Percentiles rank a stretch among this genome's conserved stretches.
Conservation (phyloP, 306 rosid genomes). For the Cucurbita argyrosperma region DNA sequence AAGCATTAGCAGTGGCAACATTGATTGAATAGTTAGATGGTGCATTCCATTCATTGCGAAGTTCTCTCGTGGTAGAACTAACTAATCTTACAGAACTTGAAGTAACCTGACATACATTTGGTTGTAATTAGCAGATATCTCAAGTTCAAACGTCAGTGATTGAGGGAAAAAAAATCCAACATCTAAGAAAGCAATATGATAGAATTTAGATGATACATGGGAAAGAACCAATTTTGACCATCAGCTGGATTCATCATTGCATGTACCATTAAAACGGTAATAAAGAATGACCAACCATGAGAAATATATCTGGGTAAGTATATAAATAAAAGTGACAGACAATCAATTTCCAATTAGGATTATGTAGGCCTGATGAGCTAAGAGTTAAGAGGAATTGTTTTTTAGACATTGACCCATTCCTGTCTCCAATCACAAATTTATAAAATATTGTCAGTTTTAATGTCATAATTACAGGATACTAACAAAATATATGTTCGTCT, state of each 20-base stretch:
- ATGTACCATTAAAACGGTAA: not conserved
- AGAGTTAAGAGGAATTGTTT: not conserved
- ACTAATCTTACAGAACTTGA: conserved; percentile 74
- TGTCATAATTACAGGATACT: no score
- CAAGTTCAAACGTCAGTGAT: not conserved
- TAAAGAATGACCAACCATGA: not conserved
- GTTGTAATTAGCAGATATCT: conserved; percentile 8
- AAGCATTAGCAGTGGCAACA: conserved; percentile 90
- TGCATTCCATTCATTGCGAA: conserved; percentile 69
- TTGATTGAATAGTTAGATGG: conserved; percentile 73
- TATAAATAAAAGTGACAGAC: not conserved
- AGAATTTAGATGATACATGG: not conserved
- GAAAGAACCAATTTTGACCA: not conserved
- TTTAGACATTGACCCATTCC: not conserved
- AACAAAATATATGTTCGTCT: no score
- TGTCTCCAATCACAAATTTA: not conserved
- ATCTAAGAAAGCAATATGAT: not conserved
- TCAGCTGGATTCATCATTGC: not conserved
- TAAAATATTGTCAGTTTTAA: not conserved
- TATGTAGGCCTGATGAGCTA: not conserved
- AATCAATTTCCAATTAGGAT: not conserved
- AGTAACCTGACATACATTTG: conserved; percentile 42
- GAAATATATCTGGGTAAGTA: not conserved
- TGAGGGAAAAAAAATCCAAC: not conserved
- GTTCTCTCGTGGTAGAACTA: conserved; percentile 70